phyloP scores from a whole-genome alignment of 2,329 filamentous ascomycete species.

The Ilyonectria mors-panacis region DNA sequence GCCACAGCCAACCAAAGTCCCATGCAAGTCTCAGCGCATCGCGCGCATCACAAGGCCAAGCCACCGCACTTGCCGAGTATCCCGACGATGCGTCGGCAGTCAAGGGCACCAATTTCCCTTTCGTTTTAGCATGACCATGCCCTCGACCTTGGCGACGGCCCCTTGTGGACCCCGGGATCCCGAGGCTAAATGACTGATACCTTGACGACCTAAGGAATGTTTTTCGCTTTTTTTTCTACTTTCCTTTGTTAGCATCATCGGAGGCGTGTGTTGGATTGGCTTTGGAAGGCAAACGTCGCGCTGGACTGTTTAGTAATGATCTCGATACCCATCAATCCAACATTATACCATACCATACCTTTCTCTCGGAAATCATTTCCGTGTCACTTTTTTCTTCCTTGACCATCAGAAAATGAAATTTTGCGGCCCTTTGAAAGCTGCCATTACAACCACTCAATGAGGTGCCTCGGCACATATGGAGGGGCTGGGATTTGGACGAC shows the following conservation, averaged over 20 bases:
- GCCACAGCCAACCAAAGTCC: constrained; percentile 17
- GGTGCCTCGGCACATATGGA: constrained; percentile 16
- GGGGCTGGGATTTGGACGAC: neutral
- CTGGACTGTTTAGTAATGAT: constrained; percentile 49
- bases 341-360: constrained; percentile 27
- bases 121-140: constrained; percentile 11
- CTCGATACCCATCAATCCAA: constrained; percentile 51
- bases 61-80: constrained; percentile 24
- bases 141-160: constrained; percentile 3
- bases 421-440: neutral
- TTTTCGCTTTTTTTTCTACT: constrained; percentile 24
- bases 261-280: constrained; percentile 45
- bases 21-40: constrained; percentile 18
- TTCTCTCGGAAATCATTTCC: neutral
- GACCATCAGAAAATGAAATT: neutral
- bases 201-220: constrained; percentile 37
- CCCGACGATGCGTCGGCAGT: constrained; percentile 19
- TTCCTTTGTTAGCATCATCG: constrained; percentile 40
- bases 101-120: constrained; percentile 13
- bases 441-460: neutral
- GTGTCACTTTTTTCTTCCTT: too few relatives aligned
- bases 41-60: constrained; percentile 29
- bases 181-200: constrained; percentile 38
- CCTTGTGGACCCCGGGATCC: neutral
- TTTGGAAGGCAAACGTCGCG: constrained; percentile 43